Conservation (phyloP, 306 rosid genomes). For the Heteromeles arbutifolia region DNA sequence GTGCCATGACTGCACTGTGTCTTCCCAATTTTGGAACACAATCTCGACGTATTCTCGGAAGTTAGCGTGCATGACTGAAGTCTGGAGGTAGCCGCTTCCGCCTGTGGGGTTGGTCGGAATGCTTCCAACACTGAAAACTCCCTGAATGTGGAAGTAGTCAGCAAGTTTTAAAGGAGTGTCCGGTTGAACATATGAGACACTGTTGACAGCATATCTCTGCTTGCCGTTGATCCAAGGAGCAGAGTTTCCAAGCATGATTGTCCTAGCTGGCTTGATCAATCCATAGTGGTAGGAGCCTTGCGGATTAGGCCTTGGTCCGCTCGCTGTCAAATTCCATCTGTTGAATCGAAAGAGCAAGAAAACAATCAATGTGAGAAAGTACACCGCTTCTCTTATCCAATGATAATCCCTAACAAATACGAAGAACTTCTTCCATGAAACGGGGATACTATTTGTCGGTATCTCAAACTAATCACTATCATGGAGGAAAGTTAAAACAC, state of each 20-base stretch:
- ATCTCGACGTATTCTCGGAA: conserved; percentile 80
- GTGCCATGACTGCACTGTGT: conserved; percentile 86
- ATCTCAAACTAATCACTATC: background rate
- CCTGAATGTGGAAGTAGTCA: conserved; percentile 71
- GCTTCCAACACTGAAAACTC: conserved; percentile 76
- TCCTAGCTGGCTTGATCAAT: conserved; percentile 59
- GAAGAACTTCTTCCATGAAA: no score
- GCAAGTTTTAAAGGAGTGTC: conserved; percentile 90
- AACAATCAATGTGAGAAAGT: background rate
- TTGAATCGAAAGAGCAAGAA: background rate
- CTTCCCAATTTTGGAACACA: conserved; percentile 93
- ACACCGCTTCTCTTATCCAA: background rate
- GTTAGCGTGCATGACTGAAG: conserved; percentile 78
- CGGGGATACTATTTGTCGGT: background rate
- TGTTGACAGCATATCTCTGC: conserved; percentile 86
- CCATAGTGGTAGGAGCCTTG: conserved; percentile 98
- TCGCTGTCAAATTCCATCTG: conserved; percentile 87
- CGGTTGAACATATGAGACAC: conserved; percentile 60
- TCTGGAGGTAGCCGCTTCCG: conserved; percentile 67
- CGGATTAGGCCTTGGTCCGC: conserved; percentile 98
- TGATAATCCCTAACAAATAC: no score
- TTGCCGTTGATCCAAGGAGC: conserved; percentile 80
- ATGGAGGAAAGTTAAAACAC: background rate
- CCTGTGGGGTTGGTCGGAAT: conserved; percentile 53
- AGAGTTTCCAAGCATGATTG: conserved; percentile 78